Percentiles rank a stretch among this genome's conserved stretches.
phyloP scores from a whole-genome alignment of 371 early-diverging fungal genomes.

The Edhazardia aedis region DNA sequence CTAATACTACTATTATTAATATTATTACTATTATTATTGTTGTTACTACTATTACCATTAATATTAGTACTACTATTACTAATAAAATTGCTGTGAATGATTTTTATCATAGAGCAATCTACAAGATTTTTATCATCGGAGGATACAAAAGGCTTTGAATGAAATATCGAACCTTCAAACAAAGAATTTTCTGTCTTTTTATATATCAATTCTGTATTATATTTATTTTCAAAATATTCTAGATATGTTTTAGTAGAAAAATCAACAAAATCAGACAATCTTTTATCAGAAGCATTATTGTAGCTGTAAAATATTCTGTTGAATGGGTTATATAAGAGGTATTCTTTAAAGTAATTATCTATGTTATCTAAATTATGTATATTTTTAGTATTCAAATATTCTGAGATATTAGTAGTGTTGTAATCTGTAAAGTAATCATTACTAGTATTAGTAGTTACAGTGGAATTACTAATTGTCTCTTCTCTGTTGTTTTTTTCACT shows the following conservation, averaged over 20 bases:
- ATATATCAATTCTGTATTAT: constrained; percentile 2
- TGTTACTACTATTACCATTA: too few relatives aligned
- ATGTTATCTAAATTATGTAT: not conserved
- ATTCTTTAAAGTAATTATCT: constrained; percentile 2
- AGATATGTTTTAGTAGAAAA: constrained; percentile 1
- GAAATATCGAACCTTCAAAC: not conserved
- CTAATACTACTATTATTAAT: too few relatives aligned
- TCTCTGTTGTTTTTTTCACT: constrained; percentile 1
- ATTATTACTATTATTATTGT: too few relatives aligned
- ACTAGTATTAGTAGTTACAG: not conserved
- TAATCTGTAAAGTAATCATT: not conserved
- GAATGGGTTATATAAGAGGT: too few relatives aligned
- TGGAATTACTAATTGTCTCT: not conserved
- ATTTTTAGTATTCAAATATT: not conserved
- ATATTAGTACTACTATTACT: too few relatives aligned
- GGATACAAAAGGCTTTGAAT: too few relatives aligned
- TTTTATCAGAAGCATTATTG: too few relatives aligned
- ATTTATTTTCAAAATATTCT: constrained; percentile 19
- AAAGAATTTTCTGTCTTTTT: not conserved
- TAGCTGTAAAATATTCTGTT: too few relatives aligned
- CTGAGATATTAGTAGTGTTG: too few relatives aligned
- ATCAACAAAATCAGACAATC: not conserved
- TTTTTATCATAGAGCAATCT: too few relatives aligned
- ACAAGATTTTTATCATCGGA: too few relatives aligned
- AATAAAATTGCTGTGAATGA: too few relatives aligned